phyloP scores from a whole-genome alignment of 2,329 filamentous ascomycete genomes.

The Pseudocercospora pini-densiflorae region DNA sequence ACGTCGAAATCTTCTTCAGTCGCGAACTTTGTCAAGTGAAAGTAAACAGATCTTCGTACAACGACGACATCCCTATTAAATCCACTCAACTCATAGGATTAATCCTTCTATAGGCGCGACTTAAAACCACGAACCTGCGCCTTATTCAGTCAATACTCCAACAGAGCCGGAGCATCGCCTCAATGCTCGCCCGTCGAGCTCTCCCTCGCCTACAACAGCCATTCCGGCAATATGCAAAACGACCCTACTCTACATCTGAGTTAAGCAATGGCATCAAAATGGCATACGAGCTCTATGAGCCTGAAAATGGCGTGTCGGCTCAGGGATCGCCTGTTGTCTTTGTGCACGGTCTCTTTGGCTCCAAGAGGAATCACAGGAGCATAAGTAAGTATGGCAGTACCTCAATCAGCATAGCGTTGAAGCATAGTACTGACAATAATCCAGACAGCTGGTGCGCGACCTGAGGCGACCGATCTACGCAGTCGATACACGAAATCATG shows the following conservation, averaged over 20 bases:
- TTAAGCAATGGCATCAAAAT: conserved; percentile 49
- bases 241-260: conserved; percentile 35
- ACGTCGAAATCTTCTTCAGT: conserved; percentile 5
- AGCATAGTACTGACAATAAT: neutral
- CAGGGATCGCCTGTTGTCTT: conserved; percentile 74
- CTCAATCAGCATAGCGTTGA: conserved; percentile 1
- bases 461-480: conserved; percentile 81
- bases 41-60: neutral
- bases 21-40: conserved; percentile 10
- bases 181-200: conserved; percentile 31
- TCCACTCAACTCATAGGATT: too few species aligned
- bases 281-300: conserved; percentile 70
- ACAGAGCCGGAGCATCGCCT: neutral
- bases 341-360: conserved; percentile 91
- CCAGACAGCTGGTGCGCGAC: conserved; percentile 80
- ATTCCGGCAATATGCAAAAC: conserved; percentile 23
- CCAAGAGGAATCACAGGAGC: conserved; percentile 90
- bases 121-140: too few species aligned
- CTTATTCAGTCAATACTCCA: neutral
- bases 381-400: conserved; percentile 80
- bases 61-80: neutral
- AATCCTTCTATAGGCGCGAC: too few species aligned
- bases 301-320: conserved; percentile 41
- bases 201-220: conserved; percentile 29
- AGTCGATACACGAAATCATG: conserved; percentile 90